Percentiles rank a stretch among this genome's conserved stretches.
These are phyloP conservation scores for Dioszegia hungarica DNA, from an alignment of 768 basidiomycete genomes.

Conservation along the genomic window DNA sequence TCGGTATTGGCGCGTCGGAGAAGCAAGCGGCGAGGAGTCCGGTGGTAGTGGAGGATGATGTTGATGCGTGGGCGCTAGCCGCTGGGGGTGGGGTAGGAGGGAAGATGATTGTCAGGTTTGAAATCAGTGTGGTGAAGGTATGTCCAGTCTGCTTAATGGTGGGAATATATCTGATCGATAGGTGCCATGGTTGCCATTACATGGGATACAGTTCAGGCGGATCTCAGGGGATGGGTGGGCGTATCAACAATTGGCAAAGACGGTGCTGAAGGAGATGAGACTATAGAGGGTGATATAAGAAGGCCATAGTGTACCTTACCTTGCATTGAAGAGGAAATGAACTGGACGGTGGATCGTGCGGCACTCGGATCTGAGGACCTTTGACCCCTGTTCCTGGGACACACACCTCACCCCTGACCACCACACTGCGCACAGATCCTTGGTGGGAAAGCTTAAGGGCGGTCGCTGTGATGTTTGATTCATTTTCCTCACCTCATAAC, in stretches of 20 bases:
- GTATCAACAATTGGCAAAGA: conserved; percentile 79
- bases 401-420: too few species aligned
- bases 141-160: conserved; percentile 29
- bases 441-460: too few species aligned
- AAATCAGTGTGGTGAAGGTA: conserved; percentile 96
- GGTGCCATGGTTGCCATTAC: conserved; percentile 88
- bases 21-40: neutral
- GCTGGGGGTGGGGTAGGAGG: conserved; percentile 56
- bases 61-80: conserved; percentile 48
- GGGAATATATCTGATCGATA: conserved; percentile 43
- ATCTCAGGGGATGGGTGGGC: conserved; percentile 62
- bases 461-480: too few species aligned
- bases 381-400: too few species aligned
- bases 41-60: conserved; percentile 35
- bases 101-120: conserved; percentile 84
- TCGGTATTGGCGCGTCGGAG: neutral
- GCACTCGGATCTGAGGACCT: too few species aligned
- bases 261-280: conserved; percentile 43
- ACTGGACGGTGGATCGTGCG: too few species aligned
- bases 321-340: too few species aligned
- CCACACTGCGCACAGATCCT: too few species aligned
- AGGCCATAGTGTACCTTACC: too few species aligned
- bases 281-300: too few species aligned
- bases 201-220: conserved; percentile 92
- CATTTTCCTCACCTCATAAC: too few species aligned